These are phyloP conservation scores for Umbelopsis sp. DNA, from an alignment of 192 early-diverging fungal species.

Conservation along the genomic window DNA sequence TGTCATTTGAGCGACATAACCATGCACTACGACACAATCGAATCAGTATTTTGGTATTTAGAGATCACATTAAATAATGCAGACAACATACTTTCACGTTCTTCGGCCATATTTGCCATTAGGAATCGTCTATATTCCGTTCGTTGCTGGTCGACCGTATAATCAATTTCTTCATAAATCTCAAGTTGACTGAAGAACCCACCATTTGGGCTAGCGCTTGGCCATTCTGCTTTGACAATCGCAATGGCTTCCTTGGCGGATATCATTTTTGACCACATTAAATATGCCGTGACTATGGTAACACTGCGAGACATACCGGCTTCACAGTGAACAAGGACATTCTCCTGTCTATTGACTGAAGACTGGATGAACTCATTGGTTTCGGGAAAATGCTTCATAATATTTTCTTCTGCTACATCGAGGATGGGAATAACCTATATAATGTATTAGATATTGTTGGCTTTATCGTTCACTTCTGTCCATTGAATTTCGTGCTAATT, in stretches of 20 bases:
- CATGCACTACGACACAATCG: slow-evolving; percentile 38
- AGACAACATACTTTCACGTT: slow-evolving; percentile 44
- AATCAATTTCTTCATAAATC: slow-evolving; percentile 61
- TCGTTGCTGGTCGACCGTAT: slow-evolving; percentile 53
- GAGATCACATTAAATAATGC: not conserved
- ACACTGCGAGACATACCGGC: slow-evolving; percentile 73
- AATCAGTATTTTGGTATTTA: not conserved
- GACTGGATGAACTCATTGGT: slow-evolving; percentile 59
- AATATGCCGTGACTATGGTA: slow-evolving; percentile 62
- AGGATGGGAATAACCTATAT: slow-evolving; percentile 32
- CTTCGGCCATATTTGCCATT: slow-evolving; percentile 60
- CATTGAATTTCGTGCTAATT: not conserved
- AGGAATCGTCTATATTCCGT: slow-evolving; percentile 68
- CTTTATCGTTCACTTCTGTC: no score
- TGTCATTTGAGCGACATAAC: slow-evolving; percentile 58
- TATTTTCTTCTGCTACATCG: slow-evolving; percentile 64
- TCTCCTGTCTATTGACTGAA: slow-evolving; percentile 45
- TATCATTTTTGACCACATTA: slow-evolving; percentile 61
- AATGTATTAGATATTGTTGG: no score
- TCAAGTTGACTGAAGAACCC: slow-evolving; percentile 66
- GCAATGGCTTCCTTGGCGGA: slow-evolving; percentile 49
- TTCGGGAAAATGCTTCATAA: slow-evolving; percentile 72
- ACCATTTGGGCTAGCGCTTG: slow-evolving; percentile 51
- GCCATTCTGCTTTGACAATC: slow-evolving; percentile 20
- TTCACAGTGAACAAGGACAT: slow-evolving; percentile 71